Evolutionary conservation across 345 rosid genomes (phyloP).

Genomic region (Leavenworthia alabamica): DNA sequence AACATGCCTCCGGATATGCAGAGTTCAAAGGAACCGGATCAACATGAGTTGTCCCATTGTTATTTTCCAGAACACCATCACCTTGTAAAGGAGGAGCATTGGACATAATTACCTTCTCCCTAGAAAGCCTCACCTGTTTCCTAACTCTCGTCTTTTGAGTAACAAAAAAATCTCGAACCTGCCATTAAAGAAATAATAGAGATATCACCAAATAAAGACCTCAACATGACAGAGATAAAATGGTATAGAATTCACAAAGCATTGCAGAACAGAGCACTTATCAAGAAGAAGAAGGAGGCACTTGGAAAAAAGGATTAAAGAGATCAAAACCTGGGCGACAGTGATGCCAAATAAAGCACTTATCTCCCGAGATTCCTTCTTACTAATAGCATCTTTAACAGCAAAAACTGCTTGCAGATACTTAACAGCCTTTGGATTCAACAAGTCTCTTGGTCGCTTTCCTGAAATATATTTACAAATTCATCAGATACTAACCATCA

Average conservation of each 20-base stretch:
- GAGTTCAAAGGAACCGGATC: constrained; percentile 31
- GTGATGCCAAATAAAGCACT: constrained; percentile 88
- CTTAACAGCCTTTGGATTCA: constrained; percentile 88
- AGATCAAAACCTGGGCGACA: constrained; percentile 61
- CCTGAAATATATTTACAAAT: constrained; percentile 41
- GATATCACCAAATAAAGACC: background rate
- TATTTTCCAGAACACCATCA: constrained; percentile 27
- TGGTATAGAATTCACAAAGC: background rate
- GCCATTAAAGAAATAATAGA: constrained; percentile 9
- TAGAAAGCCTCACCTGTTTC: constrained; percentile 66
- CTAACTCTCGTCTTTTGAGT: constrained; percentile 86
- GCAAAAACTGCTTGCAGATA: constrained; percentile 89
- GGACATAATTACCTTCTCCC: constrained; percentile 56
- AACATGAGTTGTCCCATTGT: background rate
- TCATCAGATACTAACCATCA: constrained; percentile 5
- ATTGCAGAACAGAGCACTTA: background rate
- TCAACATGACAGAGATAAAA: background rate
- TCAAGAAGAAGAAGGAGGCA: background rate
- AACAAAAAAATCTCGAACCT: constrained; percentile 88
- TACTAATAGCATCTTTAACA: constrained; percentile 86
- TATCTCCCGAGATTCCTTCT: constrained; percentile 89
- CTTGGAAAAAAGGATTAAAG: background rate
- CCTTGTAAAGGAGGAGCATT: constrained; percentile 27
- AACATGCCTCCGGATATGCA: constrained; percentile 31
- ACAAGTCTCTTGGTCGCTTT: constrained; percentile 94